These are phyloP conservation scores for Coprinellus aureogranulatus DNA, from an alignment of 768 basidiomycete genomes.

Conservation along the genomic window DNA sequence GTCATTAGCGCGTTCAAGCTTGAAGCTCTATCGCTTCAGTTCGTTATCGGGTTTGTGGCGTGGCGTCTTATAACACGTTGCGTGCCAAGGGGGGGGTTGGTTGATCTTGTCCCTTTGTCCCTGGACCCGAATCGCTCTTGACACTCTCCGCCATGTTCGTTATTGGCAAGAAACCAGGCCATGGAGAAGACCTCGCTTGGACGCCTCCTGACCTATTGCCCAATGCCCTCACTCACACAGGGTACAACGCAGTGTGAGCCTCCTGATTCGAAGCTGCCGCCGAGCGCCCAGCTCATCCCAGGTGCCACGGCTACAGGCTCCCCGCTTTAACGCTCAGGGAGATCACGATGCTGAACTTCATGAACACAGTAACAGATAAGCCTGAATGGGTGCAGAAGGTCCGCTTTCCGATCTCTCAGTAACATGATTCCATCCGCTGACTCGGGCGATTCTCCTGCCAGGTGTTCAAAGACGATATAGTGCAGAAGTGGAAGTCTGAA, in stretches of 20 bases:
- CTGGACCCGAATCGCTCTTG: too few relatives aligned
- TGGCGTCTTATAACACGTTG: too few relatives aligned
- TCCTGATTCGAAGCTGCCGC: too few relatives aligned
- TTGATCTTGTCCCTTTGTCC: too few relatives aligned
- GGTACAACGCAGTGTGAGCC: background rate
- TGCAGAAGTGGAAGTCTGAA: conserved; percentile 17
- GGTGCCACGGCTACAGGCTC: conserved; percentile 19
- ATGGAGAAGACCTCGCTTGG: background rate
- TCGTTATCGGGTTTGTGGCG: too few relatives aligned
- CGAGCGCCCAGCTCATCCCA: too few relatives aligned
- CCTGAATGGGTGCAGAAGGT: conserved; percentile 32
- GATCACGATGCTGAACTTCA: conserved; percentile 32
- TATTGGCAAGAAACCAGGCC: background rate
- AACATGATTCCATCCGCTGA: too few relatives aligned
- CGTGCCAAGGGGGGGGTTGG: too few relatives aligned
- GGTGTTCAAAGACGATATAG: conserved; percentile 15
- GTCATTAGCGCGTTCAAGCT: too few relatives aligned
- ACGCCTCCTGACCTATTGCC: background rate
- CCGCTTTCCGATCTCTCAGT: too few relatives aligned
- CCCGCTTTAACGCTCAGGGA: conserved; percentile 27
- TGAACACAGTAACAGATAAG: conserved; percentile 36
- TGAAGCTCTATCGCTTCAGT: too few relatives aligned
- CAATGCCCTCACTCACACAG: background rate
- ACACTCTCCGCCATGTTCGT: background rate
- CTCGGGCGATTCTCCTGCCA: too few relatives aligned